Evolutionary conservation across 2,329 filamentous ascomycete species (phyloP).

Genomic region (Penicillium concentricum): DNA sequence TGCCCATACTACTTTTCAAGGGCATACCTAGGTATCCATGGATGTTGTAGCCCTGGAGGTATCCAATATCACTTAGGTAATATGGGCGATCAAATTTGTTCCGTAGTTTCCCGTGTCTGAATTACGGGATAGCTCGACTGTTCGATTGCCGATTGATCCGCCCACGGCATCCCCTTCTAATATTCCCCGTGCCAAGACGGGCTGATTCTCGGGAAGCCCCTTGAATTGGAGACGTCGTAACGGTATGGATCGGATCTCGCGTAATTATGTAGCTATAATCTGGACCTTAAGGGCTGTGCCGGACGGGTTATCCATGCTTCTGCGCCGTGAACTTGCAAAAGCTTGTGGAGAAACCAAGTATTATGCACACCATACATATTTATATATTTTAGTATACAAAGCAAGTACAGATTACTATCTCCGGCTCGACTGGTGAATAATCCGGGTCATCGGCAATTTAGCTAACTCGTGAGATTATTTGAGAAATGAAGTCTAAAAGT

Average conservation of each 20-base stretch:
- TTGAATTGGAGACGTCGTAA: background rate
- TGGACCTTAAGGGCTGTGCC: background rate
- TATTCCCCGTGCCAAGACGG: conserved; percentile 3
- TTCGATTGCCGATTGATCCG: background rate
- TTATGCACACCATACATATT: no score
- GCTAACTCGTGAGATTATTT: no score
- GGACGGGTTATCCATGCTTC: background rate
- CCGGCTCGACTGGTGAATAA: no score
- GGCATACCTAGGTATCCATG: no score
- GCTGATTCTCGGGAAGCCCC: background rate
- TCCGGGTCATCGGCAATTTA: no score
- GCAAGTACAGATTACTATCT: no score
- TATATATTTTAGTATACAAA: no score
- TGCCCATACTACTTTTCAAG: no score
- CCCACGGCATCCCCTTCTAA: background rate
- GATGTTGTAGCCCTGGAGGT: no score
- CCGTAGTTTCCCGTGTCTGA: background rate
- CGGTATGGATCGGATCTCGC: background rate
- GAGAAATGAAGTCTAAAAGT: no score
- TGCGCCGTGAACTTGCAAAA: background rate
- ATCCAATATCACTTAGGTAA: no score
- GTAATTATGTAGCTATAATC: background rate
- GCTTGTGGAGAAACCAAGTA: background rate
- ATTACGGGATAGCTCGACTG: background rate
- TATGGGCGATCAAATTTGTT: no score